A percentile compares a stretch with the other conserved stretches of the same genome.
Conservation (phyloP, 2,329 filamentous ascomycete species). For the Alternaria viburni region DNA sequence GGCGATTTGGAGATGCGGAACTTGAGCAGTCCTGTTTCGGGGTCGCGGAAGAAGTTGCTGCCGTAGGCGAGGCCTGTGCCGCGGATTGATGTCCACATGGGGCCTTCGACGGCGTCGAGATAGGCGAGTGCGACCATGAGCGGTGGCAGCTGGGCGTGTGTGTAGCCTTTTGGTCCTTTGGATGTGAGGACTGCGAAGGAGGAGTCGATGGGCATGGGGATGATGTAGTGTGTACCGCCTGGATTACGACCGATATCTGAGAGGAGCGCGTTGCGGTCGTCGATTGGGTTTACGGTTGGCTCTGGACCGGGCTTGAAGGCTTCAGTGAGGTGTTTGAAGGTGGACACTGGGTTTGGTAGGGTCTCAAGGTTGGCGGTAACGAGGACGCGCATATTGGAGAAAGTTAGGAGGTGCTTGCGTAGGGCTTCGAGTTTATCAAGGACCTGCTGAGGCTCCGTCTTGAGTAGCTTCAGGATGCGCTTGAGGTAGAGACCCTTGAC, state of each 20-base stretch:
- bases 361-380: slow-evolving; percentile 82
- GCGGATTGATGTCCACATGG: slow-evolving; percentile 90
- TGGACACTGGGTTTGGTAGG: slow-evolving; percentile 74
- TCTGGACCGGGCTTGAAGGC: slow-evolving; percentile 56
- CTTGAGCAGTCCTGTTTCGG: slow-evolving; percentile 79
- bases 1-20: slow-evolving; percentile 91
- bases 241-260: slow-evolving; percentile 76
- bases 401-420: slow-evolving; percentile 76
- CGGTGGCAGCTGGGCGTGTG: slow-evolving; percentile 79
- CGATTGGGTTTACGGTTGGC: slow-evolving; percentile 71
- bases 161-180: slow-evolving; percentile 75
- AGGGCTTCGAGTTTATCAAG: slow-evolving; percentile 79
- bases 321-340: slow-evolving; percentile 72
- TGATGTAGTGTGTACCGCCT: slow-evolving; percentile 76
- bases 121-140: slow-evolving; percentile 89
- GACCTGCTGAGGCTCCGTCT: slow-evolving; percentile 76
- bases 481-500: slow-evolving; percentile 89
- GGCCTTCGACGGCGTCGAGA: slow-evolving; percentile 90
- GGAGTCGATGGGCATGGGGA: slow-evolving; percentile 92
- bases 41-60: slow-evolving; percentile 75
- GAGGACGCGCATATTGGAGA: slow-evolving; percentile 83
- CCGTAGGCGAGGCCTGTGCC: slow-evolving; percentile 95
- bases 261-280: slow-evolving; percentile 72
- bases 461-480: slow-evolving; percentile 79
- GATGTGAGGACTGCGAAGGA: slow-evolving; percentile 83